A percentile compares a stretch with the other conserved stretches of the same genome.
Conservation (phyloP, 2,329 filamentous ascomycete genomes). For the Monosporascus sp. region DNA sequence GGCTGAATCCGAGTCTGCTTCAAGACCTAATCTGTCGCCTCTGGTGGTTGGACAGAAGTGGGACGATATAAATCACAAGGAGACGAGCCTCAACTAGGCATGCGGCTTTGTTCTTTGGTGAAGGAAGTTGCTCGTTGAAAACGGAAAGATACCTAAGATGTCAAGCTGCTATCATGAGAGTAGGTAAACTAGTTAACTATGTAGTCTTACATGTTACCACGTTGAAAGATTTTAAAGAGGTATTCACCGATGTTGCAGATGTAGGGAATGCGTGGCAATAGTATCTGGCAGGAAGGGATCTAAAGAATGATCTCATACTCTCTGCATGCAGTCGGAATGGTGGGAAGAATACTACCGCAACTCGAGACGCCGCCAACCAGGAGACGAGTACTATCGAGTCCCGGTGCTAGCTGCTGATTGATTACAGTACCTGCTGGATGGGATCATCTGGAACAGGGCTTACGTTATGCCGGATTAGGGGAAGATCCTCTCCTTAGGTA, state of each 20-base stretch:
- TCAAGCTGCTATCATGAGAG: not conserved
- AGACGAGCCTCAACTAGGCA: not conserved
- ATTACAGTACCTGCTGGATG: not conserved
- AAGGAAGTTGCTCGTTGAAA: not conserved
- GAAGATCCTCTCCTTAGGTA: too few relatives aligned
- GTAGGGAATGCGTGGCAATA: not conserved
- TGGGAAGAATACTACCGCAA: constrained; percentile 9
- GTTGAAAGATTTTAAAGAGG: not conserved
- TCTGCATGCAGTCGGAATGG: constrained; percentile 3
- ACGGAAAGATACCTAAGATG: not conserved
- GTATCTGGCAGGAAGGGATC: not conserved
- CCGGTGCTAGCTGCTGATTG: not conserved
- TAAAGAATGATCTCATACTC: not conserved
- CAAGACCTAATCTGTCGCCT: not conserved
- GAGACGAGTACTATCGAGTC: constrained; percentile 9
- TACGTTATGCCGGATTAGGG: too few relatives aligned
- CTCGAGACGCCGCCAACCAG: not conserved
- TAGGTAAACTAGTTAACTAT: not conserved
- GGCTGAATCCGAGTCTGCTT: not conserved
- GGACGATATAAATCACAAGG: not conserved
- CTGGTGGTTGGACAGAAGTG: not conserved
- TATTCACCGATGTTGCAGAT: not conserved
- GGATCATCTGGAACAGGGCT: too few relatives aligned
- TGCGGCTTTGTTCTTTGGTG: not conserved
- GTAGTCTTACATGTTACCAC: not conserved